Conservation (phyloP, 176 grass and related monocot genomes). For the Rhynchospora pubera region DNA sequence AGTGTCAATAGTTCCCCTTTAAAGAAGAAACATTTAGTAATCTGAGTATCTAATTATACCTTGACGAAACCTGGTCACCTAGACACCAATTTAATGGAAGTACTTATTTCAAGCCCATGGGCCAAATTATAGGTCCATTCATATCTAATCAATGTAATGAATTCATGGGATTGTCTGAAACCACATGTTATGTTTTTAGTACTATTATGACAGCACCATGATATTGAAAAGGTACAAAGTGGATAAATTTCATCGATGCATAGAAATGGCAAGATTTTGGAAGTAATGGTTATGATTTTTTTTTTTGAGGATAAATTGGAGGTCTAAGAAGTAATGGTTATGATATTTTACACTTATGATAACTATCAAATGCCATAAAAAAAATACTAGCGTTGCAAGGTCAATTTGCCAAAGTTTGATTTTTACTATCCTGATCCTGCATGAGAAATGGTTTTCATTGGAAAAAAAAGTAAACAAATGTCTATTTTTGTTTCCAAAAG, state of each 20-base stretch:
- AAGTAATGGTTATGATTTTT: too few relatives aligned
- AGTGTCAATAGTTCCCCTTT: not conserved
- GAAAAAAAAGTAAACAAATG: not conserved
- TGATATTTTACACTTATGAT: not conserved
- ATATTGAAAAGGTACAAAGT: not conserved
- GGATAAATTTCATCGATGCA: not conserved
- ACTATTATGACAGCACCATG: not conserved
- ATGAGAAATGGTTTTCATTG: not conserved
- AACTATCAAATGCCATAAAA: not conserved
- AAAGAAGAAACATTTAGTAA: not conserved
- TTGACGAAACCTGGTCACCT: not conserved
- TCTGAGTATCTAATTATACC: not conserved
- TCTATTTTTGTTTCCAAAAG: not conserved
- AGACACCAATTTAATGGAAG: constrained; percentile 7
- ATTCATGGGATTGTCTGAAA: constrained; percentile 7
- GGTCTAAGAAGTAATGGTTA: too few relatives aligned
- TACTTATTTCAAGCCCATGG: not conserved
- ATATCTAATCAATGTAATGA: not conserved
- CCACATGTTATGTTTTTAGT: not conserved
- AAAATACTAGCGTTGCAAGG: not conserved
- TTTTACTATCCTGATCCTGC: not conserved
- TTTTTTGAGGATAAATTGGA: too few relatives aligned
- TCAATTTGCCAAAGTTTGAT: constrained; percentile 6
- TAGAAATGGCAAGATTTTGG: not conserved
- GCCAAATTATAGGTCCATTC: not conserved